Evolutionary conservation across 225 moss, liverwort and hornwort genomes (phyloP).

Genomic region (Takakia lepidozioides): DNA sequence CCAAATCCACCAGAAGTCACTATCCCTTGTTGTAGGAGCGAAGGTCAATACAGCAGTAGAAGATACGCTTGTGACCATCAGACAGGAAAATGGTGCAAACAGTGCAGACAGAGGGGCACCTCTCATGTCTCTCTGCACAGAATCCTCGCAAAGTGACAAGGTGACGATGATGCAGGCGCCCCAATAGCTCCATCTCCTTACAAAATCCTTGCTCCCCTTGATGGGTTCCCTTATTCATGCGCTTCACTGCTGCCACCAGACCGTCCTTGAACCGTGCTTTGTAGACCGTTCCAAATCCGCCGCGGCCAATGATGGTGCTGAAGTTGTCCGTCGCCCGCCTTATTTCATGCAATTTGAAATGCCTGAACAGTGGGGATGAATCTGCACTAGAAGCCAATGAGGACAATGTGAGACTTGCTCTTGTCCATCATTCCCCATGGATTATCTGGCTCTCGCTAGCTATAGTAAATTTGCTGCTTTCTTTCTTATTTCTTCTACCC

Average conservation of each 20-base stretch:
- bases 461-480: too few relatives aligned
- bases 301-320: slow-evolving; percentile 53
- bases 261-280: slow-evolving; percentile 66
- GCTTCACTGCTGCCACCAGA: slow-evolving; percentile 60
- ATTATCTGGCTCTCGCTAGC: too few relatives aligned
- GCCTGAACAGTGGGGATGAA: slow-evolving; percentile 23
- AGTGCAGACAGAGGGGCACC: slow-evolving; percentile 17
- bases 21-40: too few relatives aligned
- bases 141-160: slow-evolving; percentile 60
- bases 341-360: slow-evolving; percentile 46
- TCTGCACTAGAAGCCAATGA: slow-evolving; percentile 46
- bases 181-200: slow-evolving; percentile 52
- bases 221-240: slow-evolving; percentile 33
- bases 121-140: slow-evolving; percentile 54
- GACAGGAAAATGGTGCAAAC: too few relatives aligned
- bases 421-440: too few relatives aligned
- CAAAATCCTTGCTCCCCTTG: slow-evolving; percentile 39
- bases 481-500: too few relatives aligned
- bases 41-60: too few relatives aligned
- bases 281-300: slow-evolving; percentile 67
- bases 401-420: too few relatives aligned
- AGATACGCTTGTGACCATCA: too few relatives aligned
- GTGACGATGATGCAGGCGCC: slow-evolving; percentile 58
- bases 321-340: slow-evolving; percentile 50
- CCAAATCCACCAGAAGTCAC: neutral